Base-by-base conservation (phyloP, 2,329 filamentous ascomycete species). In the Penicillium occitanis region DNA sequence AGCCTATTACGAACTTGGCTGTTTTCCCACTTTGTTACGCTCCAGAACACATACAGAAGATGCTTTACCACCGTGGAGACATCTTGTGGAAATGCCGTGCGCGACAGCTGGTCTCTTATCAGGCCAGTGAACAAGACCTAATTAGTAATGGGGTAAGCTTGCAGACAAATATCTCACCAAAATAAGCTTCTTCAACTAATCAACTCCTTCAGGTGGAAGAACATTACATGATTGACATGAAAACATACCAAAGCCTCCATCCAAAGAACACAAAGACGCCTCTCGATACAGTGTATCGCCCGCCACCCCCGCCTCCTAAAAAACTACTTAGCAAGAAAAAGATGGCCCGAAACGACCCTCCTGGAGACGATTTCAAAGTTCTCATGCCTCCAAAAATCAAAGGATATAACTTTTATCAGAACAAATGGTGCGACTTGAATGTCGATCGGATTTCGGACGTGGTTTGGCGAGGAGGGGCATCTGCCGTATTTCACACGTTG, bases 171-270 rank as follows among this genome's bases (percentile, higher is more conserved):
- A 10, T 33, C 50, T 53, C 14, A 35, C 7, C 25, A 17, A 33
- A 17, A 35, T 3, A 13, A 17, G 13, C 30, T 14, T n/a, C 17
- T 2, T 33, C 30, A 14, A 19, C 28, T 35, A 55, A 35, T 2
- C 30, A 35, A 35, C 11, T 3, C 11, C 30, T 35, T n/a, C 35
- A 55, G 51, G 22, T 55, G n/a, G 30, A 55, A 55, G 30, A 35
- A 55, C 51, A 55, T 22, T 55, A 35, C 51, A 55, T 55, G 28
- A 35, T 55, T 37, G 51, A 53, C 17, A 53, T 53, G 50, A 53
- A 33, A n/a, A 33, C 50, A 35, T 53, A 53, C 8, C 28, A 35
- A 33, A 33, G 28, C 7, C 25, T 33, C 28, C 28, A 53, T 11
- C 17, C 17, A 3, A 33, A 33, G 3, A n/a, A 33, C 14, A 4